These are phyloP conservation scores for Leptodontidium sp. DNA, from an alignment of 2,329 filamentous ascomycete species.

Conservation along the genomic window DNA sequence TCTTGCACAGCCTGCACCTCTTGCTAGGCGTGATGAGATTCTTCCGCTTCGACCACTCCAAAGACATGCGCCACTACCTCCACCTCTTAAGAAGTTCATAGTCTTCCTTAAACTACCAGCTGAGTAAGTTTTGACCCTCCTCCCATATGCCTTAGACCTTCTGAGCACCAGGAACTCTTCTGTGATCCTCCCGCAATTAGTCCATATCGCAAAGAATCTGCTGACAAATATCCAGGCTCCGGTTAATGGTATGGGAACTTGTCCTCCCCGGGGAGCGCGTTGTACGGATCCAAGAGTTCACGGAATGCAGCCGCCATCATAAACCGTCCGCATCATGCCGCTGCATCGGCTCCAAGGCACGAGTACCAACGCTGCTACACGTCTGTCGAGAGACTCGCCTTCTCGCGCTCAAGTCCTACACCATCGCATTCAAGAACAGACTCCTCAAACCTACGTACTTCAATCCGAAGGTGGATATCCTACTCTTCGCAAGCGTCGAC, in stretches of 20 bases:
- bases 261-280: background rate
- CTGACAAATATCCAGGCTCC: background rate
- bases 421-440: constrained; percentile 4
- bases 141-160: background rate
- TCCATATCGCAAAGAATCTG: background rate
- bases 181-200: background rate
- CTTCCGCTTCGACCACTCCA: background rate
- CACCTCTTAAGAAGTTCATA: background rate
- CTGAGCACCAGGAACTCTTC: background rate
- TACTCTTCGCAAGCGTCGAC: background rate
- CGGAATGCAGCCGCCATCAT: background rate
- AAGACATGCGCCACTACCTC: background rate
- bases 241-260: constrained; percentile 11
- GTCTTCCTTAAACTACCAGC: background rate
- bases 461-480: background rate
- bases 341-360: constrained; percentile 6
- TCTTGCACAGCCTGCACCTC: background rate
- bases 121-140: background rate
- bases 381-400: constrained; percentile 4
- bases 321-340: background rate
- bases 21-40: background rate
- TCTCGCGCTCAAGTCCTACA: background rate
- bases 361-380: constrained; percentile 2
- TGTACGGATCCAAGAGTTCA: background rate
- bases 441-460: constrained; percentile 14